Base-by-base conservation (phyloP, 805 yeast species). In the Cyberlindnera veronae region DNA sequence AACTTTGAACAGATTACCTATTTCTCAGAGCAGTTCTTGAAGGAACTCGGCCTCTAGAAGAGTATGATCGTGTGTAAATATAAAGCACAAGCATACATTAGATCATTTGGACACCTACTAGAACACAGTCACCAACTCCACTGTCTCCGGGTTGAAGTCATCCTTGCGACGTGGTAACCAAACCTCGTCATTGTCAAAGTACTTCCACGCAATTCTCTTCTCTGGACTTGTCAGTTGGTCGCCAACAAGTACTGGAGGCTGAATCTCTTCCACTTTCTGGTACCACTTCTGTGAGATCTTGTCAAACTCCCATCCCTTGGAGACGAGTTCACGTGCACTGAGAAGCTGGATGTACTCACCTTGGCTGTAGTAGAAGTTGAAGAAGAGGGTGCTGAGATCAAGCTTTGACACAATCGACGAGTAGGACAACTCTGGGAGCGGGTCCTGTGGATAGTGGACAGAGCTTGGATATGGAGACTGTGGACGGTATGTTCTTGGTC, bases 401-500 rank as follows among this genome's bases (percentile, higher is more conserved):
- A 91, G 76, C 53, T 83, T 87, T 20, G 74, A 68, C 63, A 86
- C 70, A 30, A 84, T 62, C 38, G 70, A 68, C 13, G 79, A 70
- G 47, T 81, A 78, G 36, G 79, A 82, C 39, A 76, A 53, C 28
- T 68, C 61, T 14, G 68, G 58, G 19, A 69, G 49, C 23, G 90
- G 90, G 45, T 84, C 93, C 57, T 81, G 87, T 43, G 99, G 99
- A 64, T 87, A 93, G 62, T 82, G 86, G 17, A 84, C 76, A 28
- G 93, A 86, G 7, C 95, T 87, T 20, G 96, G 95, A 57, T 84
- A 95, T 39, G 95, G 95, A 50, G 80, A 78, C 17, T 76, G 73
- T 6, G 97, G 91, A 35, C 74, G 76, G 59, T 88, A 55, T 30
- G 58, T 61, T 45, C 82, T 76, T 14, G 97, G 95, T 51, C 71